Percentiles rank a stretch among this genome's conserved stretches.
Evolutionary conservation across 1,284 basidiomycete species (phyloP).

Genomic region (Trichosporon faecale): DNA sequence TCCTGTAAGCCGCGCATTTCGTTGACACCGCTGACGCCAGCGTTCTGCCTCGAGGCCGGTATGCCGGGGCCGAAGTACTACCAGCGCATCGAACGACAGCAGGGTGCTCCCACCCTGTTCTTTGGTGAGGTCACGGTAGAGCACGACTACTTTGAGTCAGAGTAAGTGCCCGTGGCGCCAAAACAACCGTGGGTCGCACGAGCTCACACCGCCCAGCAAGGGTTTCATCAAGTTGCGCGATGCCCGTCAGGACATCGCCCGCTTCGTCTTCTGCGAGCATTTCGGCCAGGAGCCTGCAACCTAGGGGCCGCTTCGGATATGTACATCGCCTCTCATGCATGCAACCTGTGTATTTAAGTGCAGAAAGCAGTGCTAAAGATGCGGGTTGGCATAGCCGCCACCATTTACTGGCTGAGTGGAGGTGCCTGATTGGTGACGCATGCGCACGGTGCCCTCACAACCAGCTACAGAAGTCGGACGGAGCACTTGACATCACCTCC

Average conservation of each 20-base stretch:
- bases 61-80: conserved; percentile 16
- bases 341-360: neutral
- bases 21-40: conserved; percentile 9
- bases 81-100: conserved; percentile 15
- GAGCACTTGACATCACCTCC: neutral
- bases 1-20: conserved; percentile 5
- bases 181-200: neutral
- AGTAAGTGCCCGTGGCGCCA: neutral
- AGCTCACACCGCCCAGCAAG: neutral
- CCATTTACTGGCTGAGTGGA: neutral
- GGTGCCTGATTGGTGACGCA: conserved; percentile 5
- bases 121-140: conserved; percentile 24
- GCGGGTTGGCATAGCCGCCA: neutral
- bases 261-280: conserved; percentile 24
- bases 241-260: conserved; percentile 27
- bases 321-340: neutral
- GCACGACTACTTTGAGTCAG: conserved; percentile 18
- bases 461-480: neutral
- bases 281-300: conserved; percentile 24
- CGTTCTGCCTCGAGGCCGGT: conserved; percentile 22
- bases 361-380: neutral
- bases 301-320: neutral
- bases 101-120: conserved; percentile 15
- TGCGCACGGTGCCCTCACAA: neutral
- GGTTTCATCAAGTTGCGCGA: conserved; percentile 15